Conservation (phyloP, 2,329 filamentous ascomycete genomes). For the Paraconiothyrium sp. region DNA sequence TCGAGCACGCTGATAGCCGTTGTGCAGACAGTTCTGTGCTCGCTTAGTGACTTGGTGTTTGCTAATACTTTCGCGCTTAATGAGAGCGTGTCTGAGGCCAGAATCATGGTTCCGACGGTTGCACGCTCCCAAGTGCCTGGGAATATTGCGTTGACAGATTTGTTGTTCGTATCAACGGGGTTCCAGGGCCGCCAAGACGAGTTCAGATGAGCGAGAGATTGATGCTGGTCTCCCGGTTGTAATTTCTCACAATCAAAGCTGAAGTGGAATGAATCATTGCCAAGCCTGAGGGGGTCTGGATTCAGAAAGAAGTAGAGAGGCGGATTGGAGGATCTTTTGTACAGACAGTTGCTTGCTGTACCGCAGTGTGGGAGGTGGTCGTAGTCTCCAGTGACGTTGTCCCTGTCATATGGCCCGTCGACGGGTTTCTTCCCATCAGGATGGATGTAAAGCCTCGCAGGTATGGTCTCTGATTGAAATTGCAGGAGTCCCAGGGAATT, state of each 20-base stretch:
- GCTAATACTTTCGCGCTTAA: neutral
- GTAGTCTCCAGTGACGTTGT: constrained; percentile 62
- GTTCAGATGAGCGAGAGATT: constrained; percentile 58
- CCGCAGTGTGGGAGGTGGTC: constrained; percentile 64
- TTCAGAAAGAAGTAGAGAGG: constrained; percentile 68
- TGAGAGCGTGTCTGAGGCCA: neutral
- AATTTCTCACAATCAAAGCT: constrained; percentile 59
- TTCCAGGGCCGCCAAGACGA: constrained; percentile 43
- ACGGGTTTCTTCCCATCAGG: constrained; percentile 32
- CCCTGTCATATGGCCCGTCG: neutral
- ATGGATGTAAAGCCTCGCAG: constrained; percentile 54
- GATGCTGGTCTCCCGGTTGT: constrained; percentile 58
- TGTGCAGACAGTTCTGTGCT: constrained; percentile 25
- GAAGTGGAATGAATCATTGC: constrained; percentile 67
- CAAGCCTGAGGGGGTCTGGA: constrained; percentile 59
- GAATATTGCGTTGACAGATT: neutral
- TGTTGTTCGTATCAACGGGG: neutral
- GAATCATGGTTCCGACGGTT: neutral
- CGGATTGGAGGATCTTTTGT: constrained; percentile 51
- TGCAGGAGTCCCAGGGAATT: constrained; percentile 48
- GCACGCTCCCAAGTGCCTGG: neutral
- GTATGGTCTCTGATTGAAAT: constrained; percentile 55
- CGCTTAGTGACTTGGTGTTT: neutral
- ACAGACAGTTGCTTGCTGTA: constrained; percentile 64
- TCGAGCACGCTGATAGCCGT: constrained; percentile 31